Evolutionary conservation across 768 basidiomycete genomes (phyloP).

Genomic region (Lanmaoa rubissima): DNA sequence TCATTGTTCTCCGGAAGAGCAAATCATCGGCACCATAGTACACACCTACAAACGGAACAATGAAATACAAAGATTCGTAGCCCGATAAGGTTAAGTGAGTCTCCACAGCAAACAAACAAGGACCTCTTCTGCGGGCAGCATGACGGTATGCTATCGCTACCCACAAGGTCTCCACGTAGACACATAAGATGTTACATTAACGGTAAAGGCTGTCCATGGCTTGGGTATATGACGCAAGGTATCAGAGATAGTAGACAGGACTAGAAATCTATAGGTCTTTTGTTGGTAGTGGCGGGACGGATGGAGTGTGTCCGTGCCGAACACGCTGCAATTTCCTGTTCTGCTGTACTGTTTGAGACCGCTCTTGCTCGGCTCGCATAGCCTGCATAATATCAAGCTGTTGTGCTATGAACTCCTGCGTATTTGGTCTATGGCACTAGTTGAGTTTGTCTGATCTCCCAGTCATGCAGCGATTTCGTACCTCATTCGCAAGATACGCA

Average conservation of each 20-base stretch:
- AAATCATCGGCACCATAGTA: not conserved
- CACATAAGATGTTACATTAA: slow-evolving; percentile 1
- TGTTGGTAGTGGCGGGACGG: slow-evolving; percentile 32
- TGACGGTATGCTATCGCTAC: not conserved
- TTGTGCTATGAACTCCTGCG: slow-evolving; percentile 84
- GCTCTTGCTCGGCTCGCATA: slow-evolving; percentile 83
- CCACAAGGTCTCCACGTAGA: slow-evolving; percentile 10
- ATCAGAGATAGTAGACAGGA: slow-evolving; percentile 14
- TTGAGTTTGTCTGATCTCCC: slow-evolving; percentile 1
- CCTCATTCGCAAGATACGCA: slow-evolving; percentile 96
- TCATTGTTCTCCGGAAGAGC: slow-evolving; percentile 26
- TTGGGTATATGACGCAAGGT: slow-evolving; percentile 29
- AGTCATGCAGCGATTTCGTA: slow-evolving; percentile 32
- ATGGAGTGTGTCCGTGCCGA: slow-evolving; percentile 30
- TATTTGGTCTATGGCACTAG: slow-evolving; percentile 54
- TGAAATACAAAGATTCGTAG: slow-evolving; percentile 12
- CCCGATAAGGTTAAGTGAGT: slow-evolving; percentile 14
- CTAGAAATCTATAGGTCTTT: slow-evolving; percentile 10
- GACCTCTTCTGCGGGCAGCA: not conserved
- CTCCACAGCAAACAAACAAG: slow-evolving; percentile 13
- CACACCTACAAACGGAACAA: slow-evolving; percentile 21
- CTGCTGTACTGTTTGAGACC: slow-evolving; percentile 59
- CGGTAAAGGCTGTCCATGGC: slow-evolving; percentile 1
- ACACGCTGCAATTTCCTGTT: slow-evolving; percentile 59
- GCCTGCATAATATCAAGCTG: slow-evolving; percentile 79